Conservation (phyloP, 164 flowering plant species). For the Amborella trichopoda region DNA sequence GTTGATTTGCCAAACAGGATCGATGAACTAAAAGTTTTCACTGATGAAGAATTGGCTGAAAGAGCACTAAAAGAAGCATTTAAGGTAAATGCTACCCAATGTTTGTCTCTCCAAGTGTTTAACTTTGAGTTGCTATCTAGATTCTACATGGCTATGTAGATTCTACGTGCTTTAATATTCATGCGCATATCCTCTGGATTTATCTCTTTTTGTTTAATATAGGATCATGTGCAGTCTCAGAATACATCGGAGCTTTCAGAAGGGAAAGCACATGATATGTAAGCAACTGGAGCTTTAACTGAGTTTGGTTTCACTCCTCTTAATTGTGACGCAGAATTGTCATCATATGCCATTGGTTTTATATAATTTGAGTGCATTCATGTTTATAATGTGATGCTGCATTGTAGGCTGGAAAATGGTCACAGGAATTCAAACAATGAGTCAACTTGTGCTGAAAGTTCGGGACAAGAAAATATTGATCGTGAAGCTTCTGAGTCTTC, state of each 20-base stretch:
- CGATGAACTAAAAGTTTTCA: constrained; percentile 53
- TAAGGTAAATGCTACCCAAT: constrained; percentile 42
- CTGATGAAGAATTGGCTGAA: constrained; percentile 55
- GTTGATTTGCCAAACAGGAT: constrained; percentile 28
- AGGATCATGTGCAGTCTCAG: constrained; percentile 16
- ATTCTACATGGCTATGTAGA: too few relatives aligned
- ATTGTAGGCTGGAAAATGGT: constrained; percentile 9
- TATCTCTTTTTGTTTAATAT: constrained; percentile 5
- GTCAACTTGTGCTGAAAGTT: constrained; percentile 2
- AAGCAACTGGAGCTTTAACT: too few relatives aligned
- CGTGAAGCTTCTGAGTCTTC: constrained; percentile 7
- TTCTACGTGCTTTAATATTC: too few relatives aligned
- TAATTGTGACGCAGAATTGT: too few relatives aligned
- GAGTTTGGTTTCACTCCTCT: too few relatives aligned
- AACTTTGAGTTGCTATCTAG: too few relatives aligned
- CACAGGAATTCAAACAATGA: constrained; percentile 5
- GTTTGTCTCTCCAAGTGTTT: too few relatives aligned
- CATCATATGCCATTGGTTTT: too few relatives aligned
- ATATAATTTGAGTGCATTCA: too few relatives aligned
- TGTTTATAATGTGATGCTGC: too few relatives aligned
- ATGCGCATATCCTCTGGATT: too few relatives aligned
- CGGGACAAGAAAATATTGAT: constrained; percentile 3
- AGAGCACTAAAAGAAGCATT: constrained; percentile 59
- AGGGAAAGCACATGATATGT: constrained; percentile 10
- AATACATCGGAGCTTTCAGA: constrained; percentile 9